Evolutionary conservation across 768 basidiomycete species (phyloP), one percentile per base, ranked within the genome.

Genomic region (Tulasnella sp.): DNA sequence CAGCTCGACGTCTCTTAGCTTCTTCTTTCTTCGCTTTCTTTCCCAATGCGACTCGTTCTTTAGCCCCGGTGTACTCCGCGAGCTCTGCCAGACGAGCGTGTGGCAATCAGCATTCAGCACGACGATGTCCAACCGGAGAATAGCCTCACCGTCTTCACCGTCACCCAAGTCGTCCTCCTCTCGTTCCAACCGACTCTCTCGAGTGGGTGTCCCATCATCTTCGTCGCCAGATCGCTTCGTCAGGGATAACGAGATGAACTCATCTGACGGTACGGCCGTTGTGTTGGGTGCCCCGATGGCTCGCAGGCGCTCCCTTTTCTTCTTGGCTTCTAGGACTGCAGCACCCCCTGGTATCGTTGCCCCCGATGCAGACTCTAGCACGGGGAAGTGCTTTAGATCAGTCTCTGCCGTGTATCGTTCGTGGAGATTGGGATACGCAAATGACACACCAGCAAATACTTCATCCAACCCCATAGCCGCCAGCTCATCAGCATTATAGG

Each of bases 131-230:
- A 67, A 76, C 29, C 25, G 71, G 25, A 38, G 40, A 25, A 36
- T 31, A 25, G 39, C 81, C 87, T 54, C 79, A 93, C 94, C 94
- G 78, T 96, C 94, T 49, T 95, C 94, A 2, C 90, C 93, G 81
- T 95, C 93, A 14, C 94, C 94, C 1, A 93, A 81, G 78, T 96
- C 93, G 82, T 96, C 94, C 52, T 96, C 94, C 82, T 96, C 94
- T 70, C 94, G 85, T 83, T 92, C 81, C 36, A 96, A 83, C 11
- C 94, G 88, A 81, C 93, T 94, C 79, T 91, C 91, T 8, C 93
- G 94, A 85, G 94, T 93, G 8, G 93, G 93, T 0, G 93, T 93
- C 79, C 88, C 85, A 11, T 86, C 82, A 42, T 78, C 75, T 73
- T 19, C 36, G 29, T 67, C 29, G 6, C 68, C 84, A 82, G 42